Evolutionary conservation across 228 moss, liverwort and hornwort genomes (phyloP).

Genomic region (Sphagnum magellanicum): DNA sequence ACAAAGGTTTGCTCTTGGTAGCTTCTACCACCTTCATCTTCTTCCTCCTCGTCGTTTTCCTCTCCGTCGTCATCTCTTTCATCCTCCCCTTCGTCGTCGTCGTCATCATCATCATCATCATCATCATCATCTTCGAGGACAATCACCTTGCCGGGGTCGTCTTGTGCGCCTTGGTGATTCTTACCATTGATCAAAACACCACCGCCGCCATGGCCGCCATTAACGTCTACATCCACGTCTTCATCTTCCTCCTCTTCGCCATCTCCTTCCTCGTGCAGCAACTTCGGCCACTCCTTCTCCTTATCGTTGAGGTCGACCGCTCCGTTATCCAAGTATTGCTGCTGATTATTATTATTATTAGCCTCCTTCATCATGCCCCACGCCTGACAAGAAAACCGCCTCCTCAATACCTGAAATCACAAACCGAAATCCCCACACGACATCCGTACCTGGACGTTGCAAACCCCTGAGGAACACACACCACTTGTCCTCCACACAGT

Average conservation of each 20-base stretch:
- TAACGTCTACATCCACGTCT: conserved; percentile 44
- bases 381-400: too few species aligned
- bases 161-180: conserved; percentile 37
- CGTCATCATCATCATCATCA: too few species aligned
- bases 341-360: too few species aligned
- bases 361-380: too few species aligned
- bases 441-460: too few species aligned
- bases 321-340: conserved; percentile 67
- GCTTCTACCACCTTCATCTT: conserved; percentile 52
- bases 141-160: conserved; percentile 38
- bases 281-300: background rate
- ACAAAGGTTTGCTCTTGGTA: conserved; percentile 46
- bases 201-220: conserved; percentile 44
- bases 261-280: conserved; percentile 70
- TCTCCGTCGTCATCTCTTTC: conserved; percentile 48
- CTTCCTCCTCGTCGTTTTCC: conserved; percentile 56
- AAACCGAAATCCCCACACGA: too few species aligned
- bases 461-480: too few species aligned
- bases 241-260: conserved; percentile 51
- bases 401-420: too few species aligned
- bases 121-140: conserved; percentile 52
- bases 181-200: conserved; percentile 39
- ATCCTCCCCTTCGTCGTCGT: conserved; percentile 35
- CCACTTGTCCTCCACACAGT: too few species aligned
- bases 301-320: conserved; percentile 44